Base-by-base conservation (phyloP, 176 grass and related monocot genomes). In the Oryza rufipogon region DNA sequence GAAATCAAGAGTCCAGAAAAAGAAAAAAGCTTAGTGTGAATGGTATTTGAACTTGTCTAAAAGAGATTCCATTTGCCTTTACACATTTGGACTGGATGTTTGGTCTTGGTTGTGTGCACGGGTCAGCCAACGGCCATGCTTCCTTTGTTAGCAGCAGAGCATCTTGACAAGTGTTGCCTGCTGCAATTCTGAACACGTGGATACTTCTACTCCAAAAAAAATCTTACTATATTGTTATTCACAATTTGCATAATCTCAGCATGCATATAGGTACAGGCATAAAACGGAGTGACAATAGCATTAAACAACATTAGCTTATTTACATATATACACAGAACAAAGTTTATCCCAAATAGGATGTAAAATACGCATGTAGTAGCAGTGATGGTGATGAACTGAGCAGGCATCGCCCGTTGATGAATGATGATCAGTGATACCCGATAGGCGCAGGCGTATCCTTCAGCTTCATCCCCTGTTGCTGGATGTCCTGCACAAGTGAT, bases 401-500 rank as follows among this genome's bases (percentile, higher is more conserved):
- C 58, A 36, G 17, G 26, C 61, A 71, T 47, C 6, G 19, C 61
- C 20, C 56, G 7, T 12, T 28, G 38, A 78, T 32, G 30, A 32
- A 32, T 32, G 30, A 32, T 97, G 58, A 23, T 63, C 44, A 98
- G 74, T 93, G 96, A 42, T 95, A 98, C 1, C 84, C 73, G 7
- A 98, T 69, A 15, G 96, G 96, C 14, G 93, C 96, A 10, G 96
- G 93, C 13, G 93, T 87, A 46, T 95, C 67, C 45, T 82, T 95
- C 5, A 98, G 93, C 68, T 88, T 75, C 91, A 98, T 81, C 33
- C 96, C 96, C 49, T 95, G 91, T 70, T 92, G 90, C 85, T 98
- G 96, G 42, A 98, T 65, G 67, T 95, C 96, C 95, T 94, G 88
- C 88, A 13, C 14, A 14, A 63, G n/a, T 23, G n/a, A 74, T 9